Percentiles rank a stretch among this genome's conserved stretches.
Evolutionary conservation across 2,329 filamentous ascomycete species (phyloP).

Genomic region (Aureobasidium zeae): DNA sequence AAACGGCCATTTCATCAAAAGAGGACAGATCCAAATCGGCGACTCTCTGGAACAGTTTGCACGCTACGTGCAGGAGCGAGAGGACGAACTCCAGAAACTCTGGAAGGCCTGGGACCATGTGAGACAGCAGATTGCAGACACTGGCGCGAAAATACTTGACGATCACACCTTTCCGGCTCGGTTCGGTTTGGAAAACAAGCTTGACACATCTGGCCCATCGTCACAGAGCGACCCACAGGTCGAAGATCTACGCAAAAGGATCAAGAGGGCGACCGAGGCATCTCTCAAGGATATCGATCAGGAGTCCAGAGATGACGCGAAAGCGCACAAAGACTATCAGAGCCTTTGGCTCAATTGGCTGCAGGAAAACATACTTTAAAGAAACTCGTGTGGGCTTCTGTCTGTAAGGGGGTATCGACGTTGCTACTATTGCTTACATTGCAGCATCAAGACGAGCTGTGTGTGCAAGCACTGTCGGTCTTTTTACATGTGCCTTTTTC

Average conservation of each 20-base stretch:
- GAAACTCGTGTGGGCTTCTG: too few species aligned
- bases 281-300: slow-evolving; percentile 2
- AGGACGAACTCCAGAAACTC: background rate
- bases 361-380: background rate
- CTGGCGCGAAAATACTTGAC: slow-evolving; percentile 7
- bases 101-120: slow-evolving; percentile 9
- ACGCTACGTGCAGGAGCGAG: background rate
- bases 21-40: slow-evolving; percentile 12
- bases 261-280: slow-evolving; percentile 1
- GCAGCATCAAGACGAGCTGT: too few species aligned
- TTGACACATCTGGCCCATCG: background rate
- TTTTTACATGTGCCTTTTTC: too few species aligned
- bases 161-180: slow-evolving; percentile 6
- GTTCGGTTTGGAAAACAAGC: slow-evolving; percentile 4
- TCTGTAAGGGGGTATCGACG: too few species aligned
- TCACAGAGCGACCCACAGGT: background rate
- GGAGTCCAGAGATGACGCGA: background rate
- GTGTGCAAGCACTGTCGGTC: too few species aligned
- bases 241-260: background rate
- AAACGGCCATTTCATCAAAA: slow-evolving; percentile 12
- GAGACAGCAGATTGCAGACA: slow-evolving; percentile 7
- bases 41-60: slow-evolving; percentile 17
- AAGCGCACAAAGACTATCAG: background rate
- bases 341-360: background rate
- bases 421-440: too few species aligned